Conservation (phyloP, 768 basidiomycete genomes). For the Pleurotus tuoliensis region DNA sequence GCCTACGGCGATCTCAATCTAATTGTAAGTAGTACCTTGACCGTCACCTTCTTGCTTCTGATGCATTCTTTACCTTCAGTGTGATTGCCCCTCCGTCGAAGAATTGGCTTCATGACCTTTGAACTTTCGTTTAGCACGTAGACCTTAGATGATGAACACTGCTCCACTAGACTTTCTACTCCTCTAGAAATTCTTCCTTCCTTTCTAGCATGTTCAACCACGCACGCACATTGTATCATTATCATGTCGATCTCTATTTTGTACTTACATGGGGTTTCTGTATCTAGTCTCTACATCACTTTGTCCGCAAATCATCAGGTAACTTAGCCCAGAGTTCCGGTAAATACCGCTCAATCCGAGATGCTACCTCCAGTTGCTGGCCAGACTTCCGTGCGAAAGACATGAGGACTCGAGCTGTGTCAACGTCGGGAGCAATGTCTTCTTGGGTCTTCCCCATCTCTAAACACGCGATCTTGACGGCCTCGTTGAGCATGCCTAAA, state of each 20-base stretch:
- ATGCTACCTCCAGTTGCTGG: slow-evolving; percentile 41
- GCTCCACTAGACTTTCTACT: slow-evolving; percentile 35
- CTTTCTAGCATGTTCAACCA: slow-evolving; percentile 64
- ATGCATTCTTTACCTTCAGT: slow-evolving; percentile 38
- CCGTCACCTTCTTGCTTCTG: not conserved
- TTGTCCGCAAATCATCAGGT: slow-evolving; percentile 20
- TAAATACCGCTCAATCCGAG: slow-evolving; percentile 36
- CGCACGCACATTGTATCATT: slow-evolving; percentile 32
- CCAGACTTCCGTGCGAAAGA: slow-evolving; percentile 45
- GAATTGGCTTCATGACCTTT: slow-evolving; percentile 47
- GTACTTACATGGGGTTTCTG: slow-evolving; percentile 16
- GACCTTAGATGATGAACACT: slow-evolving; percentile 12
- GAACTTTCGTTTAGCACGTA: slow-evolving; percentile 13
- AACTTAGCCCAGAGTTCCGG: slow-evolving; percentile 35
- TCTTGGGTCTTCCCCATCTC: slow-evolving; percentile 53
- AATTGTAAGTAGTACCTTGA: slow-evolving; percentile 59
- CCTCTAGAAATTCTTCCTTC: slow-evolving; percentile 42
- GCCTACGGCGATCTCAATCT: slow-evolving; percentile 93
- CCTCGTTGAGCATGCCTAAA: slow-evolving; percentile 60
- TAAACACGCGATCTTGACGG: slow-evolving; percentile 55
- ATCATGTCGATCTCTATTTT: slow-evolving; percentile 19
- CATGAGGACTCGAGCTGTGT: slow-evolving; percentile 49
- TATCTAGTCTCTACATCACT: slow-evolving; percentile 14
- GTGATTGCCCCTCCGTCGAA: slow-evolving; percentile 84
- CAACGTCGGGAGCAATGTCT: slow-evolving; percentile 42